A percentile compares a stretch with the other conserved stretches of the same genome.
phyloP scores from a whole-genome alignment of 805 yeast species.

The Blastobotrys parvus region DNA sequence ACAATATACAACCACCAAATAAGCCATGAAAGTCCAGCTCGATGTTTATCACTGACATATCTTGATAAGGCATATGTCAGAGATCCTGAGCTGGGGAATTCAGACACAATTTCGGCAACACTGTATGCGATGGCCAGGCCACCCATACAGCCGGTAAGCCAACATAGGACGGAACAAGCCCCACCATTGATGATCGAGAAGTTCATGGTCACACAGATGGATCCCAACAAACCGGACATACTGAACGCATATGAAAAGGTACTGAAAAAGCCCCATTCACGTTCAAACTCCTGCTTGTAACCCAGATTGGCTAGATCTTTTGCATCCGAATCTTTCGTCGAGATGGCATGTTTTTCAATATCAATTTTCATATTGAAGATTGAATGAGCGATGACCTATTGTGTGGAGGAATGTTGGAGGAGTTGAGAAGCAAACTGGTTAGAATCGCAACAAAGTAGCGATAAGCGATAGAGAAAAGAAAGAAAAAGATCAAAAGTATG shows the following conservation, averaged over 20 bases:
- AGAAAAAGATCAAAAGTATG: too few relatives aligned
- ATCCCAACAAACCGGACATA: conserved; percentile 67
- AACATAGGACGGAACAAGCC: conserved; percentile 66
- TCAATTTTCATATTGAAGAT: neutral
- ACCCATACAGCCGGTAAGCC: conserved; percentile 56
- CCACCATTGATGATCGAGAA: conserved; percentile 47
- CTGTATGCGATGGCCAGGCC: conserved; percentile 60
- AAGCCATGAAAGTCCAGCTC: conserved; percentile 39
- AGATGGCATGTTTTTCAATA: neutral
- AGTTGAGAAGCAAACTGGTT: too few relatives aligned
- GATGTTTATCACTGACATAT: conserved; percentile 33
- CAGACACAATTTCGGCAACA: conserved; percentile 53
- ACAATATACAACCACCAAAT: conserved; percentile 36
- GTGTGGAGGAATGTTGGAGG: too few relatives aligned
- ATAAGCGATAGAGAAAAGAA: too few relatives aligned
- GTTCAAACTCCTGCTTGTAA: conserved; percentile 67
- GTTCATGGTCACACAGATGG: conserved; percentile 58
- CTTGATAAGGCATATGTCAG: conserved; percentile 16
- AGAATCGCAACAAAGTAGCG: too few relatives aligned
- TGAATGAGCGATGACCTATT: neutral
- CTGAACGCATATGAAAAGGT: conserved; percentile 73
- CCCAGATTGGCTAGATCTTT: conserved; percentile 58
- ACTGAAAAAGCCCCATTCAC: conserved; percentile 60
- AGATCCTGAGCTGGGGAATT: conserved; percentile 21
- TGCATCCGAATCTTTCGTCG: conserved; percentile 32